A percentile compares a stretch with the other conserved stretches of the same genome.
phyloP scores from a whole-genome alignment of 257 asterid genomes.

The Echites panduratus region DNA sequence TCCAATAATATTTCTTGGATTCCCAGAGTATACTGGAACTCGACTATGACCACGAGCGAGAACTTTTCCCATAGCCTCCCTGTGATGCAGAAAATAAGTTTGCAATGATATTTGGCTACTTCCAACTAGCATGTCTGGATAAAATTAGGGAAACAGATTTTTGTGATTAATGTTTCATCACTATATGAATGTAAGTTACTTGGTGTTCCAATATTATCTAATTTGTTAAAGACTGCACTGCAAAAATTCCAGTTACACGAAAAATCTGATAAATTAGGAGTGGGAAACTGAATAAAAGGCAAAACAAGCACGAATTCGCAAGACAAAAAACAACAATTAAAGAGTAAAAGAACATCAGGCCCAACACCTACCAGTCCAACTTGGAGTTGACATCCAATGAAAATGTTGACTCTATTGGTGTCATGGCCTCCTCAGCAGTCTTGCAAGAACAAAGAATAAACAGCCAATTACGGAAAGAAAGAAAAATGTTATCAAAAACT shows the following conservation, averaged over 20 bases:
- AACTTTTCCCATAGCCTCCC: slow-evolving; percentile 91
- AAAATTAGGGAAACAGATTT: not conserved
- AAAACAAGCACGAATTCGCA: not conserved
- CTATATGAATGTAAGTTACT: not conserved
- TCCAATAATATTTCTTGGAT: slow-evolving; percentile 68
- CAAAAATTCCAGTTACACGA: not conserved
- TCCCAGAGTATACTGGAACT: slow-evolving; percentile 85
- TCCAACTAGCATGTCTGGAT: not conserved
- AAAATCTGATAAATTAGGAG: not conserved
- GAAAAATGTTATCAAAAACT: not conserved
- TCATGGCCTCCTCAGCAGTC: slow-evolving; percentile 99
- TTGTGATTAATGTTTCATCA: not conserved
- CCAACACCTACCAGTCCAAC: slow-evolving; percentile 70
- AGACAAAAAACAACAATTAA: not conserved
- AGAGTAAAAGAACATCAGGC: not conserved
- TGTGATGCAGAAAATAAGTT: slow-evolving; percentile 17
- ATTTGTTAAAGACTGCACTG: not conserved
- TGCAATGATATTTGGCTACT: not conserved
- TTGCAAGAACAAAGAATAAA: slow-evolving; percentile 26
- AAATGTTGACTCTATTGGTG: slow-evolving; percentile 97
- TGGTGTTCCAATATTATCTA: not conserved
- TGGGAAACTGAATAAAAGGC: not conserved
- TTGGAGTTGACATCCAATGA: slow-evolving; percentile 93
- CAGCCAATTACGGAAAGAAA: not conserved
- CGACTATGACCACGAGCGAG: slow-evolving; percentile 95